A percentile compares a stretch with the other conserved stretches of the same genome.
Conservation (phyloP, 352 stramenopile genomes). For the Phytopythium helicoides region DNA sequence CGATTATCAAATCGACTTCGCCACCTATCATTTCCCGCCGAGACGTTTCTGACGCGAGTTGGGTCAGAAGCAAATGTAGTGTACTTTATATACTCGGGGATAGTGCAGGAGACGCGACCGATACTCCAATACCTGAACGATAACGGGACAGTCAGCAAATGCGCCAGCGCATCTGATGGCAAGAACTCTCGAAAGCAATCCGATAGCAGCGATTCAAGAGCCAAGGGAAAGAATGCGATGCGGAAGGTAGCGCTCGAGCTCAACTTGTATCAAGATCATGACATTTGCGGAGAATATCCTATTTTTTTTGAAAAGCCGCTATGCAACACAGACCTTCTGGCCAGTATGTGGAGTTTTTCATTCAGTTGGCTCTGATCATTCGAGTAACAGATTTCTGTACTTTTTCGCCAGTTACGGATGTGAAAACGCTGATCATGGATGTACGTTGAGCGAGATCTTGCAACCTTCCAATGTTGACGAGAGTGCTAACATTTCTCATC, state of each 20-base stretch:
- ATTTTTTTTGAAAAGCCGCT: constrained; percentile 59
- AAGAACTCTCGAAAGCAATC: constrained; percentile 19
- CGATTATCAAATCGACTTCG: constrained; percentile 65
- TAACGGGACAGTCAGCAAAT: constrained; percentile 61
- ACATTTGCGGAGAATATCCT: constrained; percentile 72
- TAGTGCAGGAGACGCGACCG: constrained; percentile 74
- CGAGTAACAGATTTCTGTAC: not conserved
- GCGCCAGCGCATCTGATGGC: constrained; percentile 25
- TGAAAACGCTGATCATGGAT: constrained; percentile 80
- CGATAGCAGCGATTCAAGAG: constrained; percentile 8
- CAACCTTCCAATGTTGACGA: too few relatives aligned
- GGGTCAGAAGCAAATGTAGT: constrained; percentile 66
- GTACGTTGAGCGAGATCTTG: too few relatives aligned
- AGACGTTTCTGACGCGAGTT: constrained; percentile 68
- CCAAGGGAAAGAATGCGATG: not conserved
- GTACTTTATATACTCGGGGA: constrained; percentile 78
- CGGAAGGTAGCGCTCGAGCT: constrained; percentile 43
- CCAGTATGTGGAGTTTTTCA: constrained; percentile 20
- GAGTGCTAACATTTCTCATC: too few relatives aligned
- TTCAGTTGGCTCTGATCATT: too few relatives aligned
- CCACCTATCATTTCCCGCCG: constrained; percentile 57
- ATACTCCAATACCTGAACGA: constrained; percentile 65
- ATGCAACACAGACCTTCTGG: constrained; percentile 66
- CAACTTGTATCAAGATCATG: constrained; percentile 78
- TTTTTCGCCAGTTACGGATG: constrained; percentile 47